These are phyloP conservation scores for Apiospora aurea DNA, from an alignment of 2,329 filamentous ascomycete species.

Conservation along the genomic window DNA sequence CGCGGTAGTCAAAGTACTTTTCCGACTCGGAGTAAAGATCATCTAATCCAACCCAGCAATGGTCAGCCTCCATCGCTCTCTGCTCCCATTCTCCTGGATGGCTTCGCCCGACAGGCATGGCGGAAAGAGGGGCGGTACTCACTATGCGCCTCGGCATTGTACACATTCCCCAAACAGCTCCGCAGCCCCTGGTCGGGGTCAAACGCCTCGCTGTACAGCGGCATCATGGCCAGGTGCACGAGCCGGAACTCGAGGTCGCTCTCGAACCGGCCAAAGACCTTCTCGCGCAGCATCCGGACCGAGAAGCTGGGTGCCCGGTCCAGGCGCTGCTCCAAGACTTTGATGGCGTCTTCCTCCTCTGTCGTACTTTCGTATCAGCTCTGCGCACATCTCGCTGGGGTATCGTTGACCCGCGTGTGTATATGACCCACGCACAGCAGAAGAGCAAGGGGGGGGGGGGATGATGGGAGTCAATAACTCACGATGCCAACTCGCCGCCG, in stretches of 20 bases:
- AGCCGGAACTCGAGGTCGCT: conserved; percentile 48
- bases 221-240: conserved; percentile 46
- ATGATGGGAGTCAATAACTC: conserved; percentile 29
- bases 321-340: conserved; percentile 41
- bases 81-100: too few species aligned
- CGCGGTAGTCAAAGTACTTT: conserved; percentile 48
- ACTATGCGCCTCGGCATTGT: conserved; percentile 47
- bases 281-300: conserved; percentile 45
- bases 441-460: too few species aligned
- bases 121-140: too few species aligned
- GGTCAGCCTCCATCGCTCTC: too few species aligned
- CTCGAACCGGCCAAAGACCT: conserved; percentile 47
- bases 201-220: conserved; percentile 46
- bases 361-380: neutral
- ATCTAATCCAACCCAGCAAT: conserved; percentile 33
- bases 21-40: conserved; percentile 44
- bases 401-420: too few species aligned
- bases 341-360: conserved; percentile 46
- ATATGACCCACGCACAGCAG: too few species aligned
- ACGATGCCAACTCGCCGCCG: conserved; percentile 47
- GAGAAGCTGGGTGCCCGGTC: conserved; percentile 45
- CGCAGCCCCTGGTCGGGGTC: conserved; percentile 43
- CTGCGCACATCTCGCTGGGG: too few species aligned
- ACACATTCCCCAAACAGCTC: conserved; percentile 40
- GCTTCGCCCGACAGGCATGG: too few species aligned